Base-by-base conservation (phyloP, 2,329 filamentous ascomycete genomes). In the Moelleriella libera region DNA sequence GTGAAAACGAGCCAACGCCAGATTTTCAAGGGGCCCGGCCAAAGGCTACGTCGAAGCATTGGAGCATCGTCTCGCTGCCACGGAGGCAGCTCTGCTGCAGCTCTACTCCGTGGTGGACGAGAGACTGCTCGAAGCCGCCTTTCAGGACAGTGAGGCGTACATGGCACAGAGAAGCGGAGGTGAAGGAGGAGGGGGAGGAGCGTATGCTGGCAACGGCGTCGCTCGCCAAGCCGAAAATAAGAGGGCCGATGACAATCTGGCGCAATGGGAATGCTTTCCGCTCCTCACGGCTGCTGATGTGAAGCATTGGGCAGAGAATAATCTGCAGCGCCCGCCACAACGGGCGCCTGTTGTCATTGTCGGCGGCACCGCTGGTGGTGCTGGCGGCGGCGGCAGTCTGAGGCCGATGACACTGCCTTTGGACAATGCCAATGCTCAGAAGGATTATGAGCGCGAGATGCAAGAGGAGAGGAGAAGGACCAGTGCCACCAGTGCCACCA, bases 31-130 rank as follows among this genome's bases (percentile, higher is more conserved):
- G 45, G 68, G 68, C 2, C 68, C 68, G 6, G 63, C 67, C n/a
- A 71, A 70, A 50, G 68, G 68, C 6, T 69, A 70, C 46, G 61
- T 66, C 14, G 68, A 70, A 54, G 63, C 64, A 12, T 52, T 71
- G 14, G 67, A 70, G 44, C 58, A 65, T 29, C 60, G 68, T 39
- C 59, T 71, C 1, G 59, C 62, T 43, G 62, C 67, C 44, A 68
- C 67, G 0, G 68, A 71, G 50, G 58, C 52, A 1, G 57, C 64
- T 11, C 55, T 71, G 10, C 49, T 70, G 7, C 60, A 56, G 21
- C 48, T 69, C 6, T 41, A 47, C 30, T 48, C 47, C 11, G 45
- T 46, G 9, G 42, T 45, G 21, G 21, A 42, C 4, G 46, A 42
- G 12, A 32, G 41, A 14, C 45, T 43, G 7, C 10, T 47, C n/a